Evolutionary conservation across 2,329 filamentous ascomycete genomes (phyloP).

Genomic region (Magnaporthiopsis incrustans): DNA sequence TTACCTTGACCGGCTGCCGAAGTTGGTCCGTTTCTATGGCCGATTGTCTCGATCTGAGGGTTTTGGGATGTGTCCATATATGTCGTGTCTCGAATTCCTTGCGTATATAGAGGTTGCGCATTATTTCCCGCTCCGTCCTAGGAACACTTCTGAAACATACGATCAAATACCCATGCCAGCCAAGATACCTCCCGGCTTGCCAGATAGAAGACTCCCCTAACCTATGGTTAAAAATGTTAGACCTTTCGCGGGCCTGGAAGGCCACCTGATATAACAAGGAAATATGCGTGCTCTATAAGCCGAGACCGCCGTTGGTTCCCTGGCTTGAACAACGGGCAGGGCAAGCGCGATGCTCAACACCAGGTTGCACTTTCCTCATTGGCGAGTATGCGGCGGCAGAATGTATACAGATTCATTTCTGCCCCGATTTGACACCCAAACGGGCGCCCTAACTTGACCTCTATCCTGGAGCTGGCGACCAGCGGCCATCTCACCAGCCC

Average conservation of each 20-base stretch:
- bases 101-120: conserved; percentile 5
- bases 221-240: too few relatives aligned
- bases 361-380: not conserved
- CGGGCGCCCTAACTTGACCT: too few relatives aligned
- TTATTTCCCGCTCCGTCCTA: not conserved
- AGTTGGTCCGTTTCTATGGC: not conserved
- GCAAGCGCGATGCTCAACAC: too few relatives aligned
- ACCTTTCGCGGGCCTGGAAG: too few relatives aligned
- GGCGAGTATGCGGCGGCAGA: not conserved
- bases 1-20: not conserved
- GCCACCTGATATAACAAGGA: too few relatives aligned
- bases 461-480: too few relatives aligned
- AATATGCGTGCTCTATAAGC: not conserved
- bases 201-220: too few relatives aligned
- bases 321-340: too few relatives aligned
- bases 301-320: too few relatives aligned
- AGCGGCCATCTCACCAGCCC: not conserved
- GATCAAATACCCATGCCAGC: not conserved
- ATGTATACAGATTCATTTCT: not conserved
- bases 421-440: too few relatives aligned
- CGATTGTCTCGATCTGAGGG: not conserved
- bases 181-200: too few relatives aligned
- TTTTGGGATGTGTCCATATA: not conserved
- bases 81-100: not conserved
- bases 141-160: not conserved